A percentile compares a stretch with the other conserved stretches of the same genome.
phyloP scores from a whole-genome alignment of 2,329 filamentous ascomycete genomes.

The Fusarium verrucosum region DNA sequence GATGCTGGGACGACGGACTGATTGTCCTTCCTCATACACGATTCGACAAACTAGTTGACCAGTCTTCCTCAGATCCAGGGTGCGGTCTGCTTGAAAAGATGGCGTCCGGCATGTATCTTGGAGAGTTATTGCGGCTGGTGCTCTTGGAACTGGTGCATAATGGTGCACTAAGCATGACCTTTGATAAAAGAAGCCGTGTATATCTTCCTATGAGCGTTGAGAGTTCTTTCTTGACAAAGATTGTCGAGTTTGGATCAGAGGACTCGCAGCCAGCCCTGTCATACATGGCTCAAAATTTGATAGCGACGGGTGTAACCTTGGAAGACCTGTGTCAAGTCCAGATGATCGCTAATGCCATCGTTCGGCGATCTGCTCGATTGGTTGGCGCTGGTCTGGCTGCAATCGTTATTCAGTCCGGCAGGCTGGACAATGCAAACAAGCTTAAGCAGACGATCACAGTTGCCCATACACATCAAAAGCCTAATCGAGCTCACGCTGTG shows the following conservation, averaged over 20 bases:
- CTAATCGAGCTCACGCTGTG: accelerated
- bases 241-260: accelerated
- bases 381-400: conserved; percentile 6
- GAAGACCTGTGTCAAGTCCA: not conserved
- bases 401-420: not conserved
- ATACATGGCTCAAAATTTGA: not conserved
- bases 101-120: conserved; percentile 13
- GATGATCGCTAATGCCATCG: not conserved
- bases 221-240: not conserved
- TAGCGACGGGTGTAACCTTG: not conserved
- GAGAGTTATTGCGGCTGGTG: not conserved
- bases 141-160: not conserved
- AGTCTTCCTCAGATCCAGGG: not conserved
- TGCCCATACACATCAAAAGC: accelerated
- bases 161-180: not conserved
- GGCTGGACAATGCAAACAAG: not conserved
- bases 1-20: not conserved
- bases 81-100: conserved; percentile 13
- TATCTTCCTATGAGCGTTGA: not conserved
- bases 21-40: not conserved
- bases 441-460: not conserved
- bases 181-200: not conserved
- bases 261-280: not conserved
- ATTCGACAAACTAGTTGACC: conserved; percentile 3
- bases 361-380: conserved; percentile 1